Base-by-base conservation (phyloP, 2,329 filamentous ascomycete species). In the Lachnellula willkommii region DNA sequence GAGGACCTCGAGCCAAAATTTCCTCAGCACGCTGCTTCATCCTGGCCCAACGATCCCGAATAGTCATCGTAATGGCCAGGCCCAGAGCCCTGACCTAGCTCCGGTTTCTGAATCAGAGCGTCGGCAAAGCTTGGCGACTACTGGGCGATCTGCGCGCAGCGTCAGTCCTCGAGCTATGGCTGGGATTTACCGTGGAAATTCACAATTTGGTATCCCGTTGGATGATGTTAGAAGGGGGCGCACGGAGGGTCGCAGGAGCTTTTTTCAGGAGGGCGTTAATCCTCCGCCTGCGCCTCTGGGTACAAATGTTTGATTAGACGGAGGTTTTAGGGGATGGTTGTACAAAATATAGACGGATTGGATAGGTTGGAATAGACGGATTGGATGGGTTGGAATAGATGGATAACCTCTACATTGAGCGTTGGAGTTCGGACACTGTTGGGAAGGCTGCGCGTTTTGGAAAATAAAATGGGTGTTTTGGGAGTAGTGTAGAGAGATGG, bases 11-110 rank as follows among this genome's bases (percentile, higher is more conserved):
- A 47, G 45, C 50, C 53, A 60, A 17, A 70, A 66, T 39, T 54
- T 70, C 35, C 45, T 70, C 2, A 60, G 65, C 49, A 63, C 47
- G 11, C 40, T 70, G 5, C 53, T 70, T 5, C 68, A 70, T 59
- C 64, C 68, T 11, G 68, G 68, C 9, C 68, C 68, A 8, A 64
- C 62, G 6, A 66, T 69, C 12, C 67, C 67, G 5, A 65, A 65
- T 11, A 58, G 53, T 45, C 60, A 66, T 54, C 62, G 65, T 11
- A 58, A 55, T 12, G 9, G 9, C 28, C 28, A 32, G 28, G 28
- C 28, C 28, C 28, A 32, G 28, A 9, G 11, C 28, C 8, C 28
- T 28, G 28, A 32, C 28, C 9, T 32, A 12, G 8, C 28, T 12
- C 9, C 28, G 28, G 9, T 32, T 12, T 12, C 28, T 32, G 28